These are phyloP conservation scores for Globisporangium recalcitrans DNA, from an alignment of 352 stramenopile genomes.

Conservation along the genomic window DNA sequence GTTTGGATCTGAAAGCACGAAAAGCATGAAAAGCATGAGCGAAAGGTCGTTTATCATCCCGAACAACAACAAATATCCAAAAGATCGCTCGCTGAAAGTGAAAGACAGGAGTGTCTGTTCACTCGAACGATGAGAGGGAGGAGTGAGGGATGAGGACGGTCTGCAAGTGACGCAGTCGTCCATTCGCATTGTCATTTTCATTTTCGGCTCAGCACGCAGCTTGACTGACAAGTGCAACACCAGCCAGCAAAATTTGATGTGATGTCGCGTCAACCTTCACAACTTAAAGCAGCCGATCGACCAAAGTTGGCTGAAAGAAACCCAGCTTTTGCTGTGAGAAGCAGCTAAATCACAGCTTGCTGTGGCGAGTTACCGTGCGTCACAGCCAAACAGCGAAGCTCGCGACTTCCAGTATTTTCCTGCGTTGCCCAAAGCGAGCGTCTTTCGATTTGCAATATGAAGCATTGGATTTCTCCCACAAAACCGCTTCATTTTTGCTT, in stretches of 20 bases:
- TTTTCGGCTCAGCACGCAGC: background rate
- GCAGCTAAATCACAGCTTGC: too few species aligned
- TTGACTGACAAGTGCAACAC: background rate
- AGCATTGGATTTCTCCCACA: background rate
- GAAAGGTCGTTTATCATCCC: background rate
- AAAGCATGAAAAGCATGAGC: background rate
- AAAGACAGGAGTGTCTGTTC: background rate
- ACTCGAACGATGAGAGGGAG: background rate
- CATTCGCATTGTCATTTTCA: too few species aligned
- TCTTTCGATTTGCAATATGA: too few species aligned
- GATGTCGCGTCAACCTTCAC: background rate
- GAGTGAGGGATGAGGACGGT: background rate
- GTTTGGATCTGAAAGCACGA: too few species aligned
- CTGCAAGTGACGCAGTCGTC: background rate
- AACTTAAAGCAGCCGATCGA: background rate
- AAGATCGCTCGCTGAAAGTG: background rate
- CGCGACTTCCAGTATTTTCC: background rate
- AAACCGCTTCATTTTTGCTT: background rate
- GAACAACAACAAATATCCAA: background rate
- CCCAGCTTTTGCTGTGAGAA: background rate
- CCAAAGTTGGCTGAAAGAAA: too few species aligned
- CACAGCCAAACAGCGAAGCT: background rate
- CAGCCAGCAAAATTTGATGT: background rate
- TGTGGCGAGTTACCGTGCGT: too few species aligned
- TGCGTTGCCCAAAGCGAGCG: too few species aligned